A percentile compares a stretch with the other conserved stretches of the same genome.
Conservation (phyloP, 441 rosid genomes). For the Pelargonium cotyledonis region DNA sequence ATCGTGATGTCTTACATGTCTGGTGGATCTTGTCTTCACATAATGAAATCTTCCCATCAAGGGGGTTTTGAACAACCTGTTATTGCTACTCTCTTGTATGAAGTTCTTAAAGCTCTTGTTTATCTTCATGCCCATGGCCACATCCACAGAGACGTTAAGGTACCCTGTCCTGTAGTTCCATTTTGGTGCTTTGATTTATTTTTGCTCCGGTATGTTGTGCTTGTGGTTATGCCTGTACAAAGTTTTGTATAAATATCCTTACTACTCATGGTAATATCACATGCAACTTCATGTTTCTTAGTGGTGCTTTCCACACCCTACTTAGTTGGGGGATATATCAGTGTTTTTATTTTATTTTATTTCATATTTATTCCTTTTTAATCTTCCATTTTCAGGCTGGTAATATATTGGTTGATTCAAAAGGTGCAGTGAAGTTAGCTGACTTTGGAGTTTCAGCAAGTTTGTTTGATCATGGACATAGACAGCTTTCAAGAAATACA, state of each 20-base stretch:
- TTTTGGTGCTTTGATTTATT: no score
- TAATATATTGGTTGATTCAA: constrained; percentile 68
- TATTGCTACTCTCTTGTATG: constrained; percentile 78
- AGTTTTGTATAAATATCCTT: no score
- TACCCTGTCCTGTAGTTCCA: constrained; percentile 17
- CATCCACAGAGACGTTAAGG: constrained; percentile 99
- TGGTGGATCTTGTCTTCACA: constrained; percentile 96
- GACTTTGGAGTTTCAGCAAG: constrained; percentile 97
- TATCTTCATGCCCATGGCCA: constrained; percentile 95
- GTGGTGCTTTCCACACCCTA: no score
- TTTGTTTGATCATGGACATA: constrained; percentile 96
- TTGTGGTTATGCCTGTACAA: not conserved
- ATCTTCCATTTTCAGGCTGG: constrained; percentile 63
- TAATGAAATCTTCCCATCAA: constrained; percentile 71
- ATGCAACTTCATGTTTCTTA: no score
- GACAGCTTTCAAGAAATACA: constrained; percentile 92
- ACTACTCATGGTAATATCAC: no score
- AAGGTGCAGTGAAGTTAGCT: constrained; percentile 83
- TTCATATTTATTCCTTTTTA: constrained; percentile 13
- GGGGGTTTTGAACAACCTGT: constrained; percentile 96
- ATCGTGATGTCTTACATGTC: constrained; percentile 99
- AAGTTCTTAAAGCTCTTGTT: constrained; percentile 92
- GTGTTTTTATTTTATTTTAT: not conserved
- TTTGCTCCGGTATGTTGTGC: no score
- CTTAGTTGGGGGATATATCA: no score